These are phyloP conservation scores for Ajuga reptans DNA, from an alignment of 305 asterid species.

Conservation along the genomic window DNA sequence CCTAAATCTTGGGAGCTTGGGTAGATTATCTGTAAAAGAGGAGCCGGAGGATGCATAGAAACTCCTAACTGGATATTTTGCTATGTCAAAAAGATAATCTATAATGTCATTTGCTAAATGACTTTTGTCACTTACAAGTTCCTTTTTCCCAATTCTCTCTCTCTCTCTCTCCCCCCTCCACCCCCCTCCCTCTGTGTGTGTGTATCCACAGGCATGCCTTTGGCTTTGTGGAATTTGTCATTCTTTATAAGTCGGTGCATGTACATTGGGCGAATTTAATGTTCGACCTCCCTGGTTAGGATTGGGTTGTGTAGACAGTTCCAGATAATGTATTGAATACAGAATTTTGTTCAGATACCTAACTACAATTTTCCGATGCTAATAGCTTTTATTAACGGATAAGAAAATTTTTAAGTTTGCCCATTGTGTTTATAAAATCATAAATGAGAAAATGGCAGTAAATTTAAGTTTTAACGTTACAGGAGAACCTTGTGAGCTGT, in stretches of 20 bases:
- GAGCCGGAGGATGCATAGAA: neutral
- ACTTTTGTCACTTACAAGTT: neutral
- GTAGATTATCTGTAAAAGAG: neutral
- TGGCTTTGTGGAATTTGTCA: neutral
- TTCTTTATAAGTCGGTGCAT: neutral
- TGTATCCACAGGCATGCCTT: neutral
- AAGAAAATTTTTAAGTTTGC: neutral
- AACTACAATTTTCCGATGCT: neutral
- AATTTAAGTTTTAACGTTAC: constrained; percentile 27
- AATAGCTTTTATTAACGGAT: neutral
- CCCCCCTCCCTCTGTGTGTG: too few relatives aligned
- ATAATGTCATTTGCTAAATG: too few relatives aligned
- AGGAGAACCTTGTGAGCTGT: constrained; percentile 91
- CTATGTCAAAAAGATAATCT: too few relatives aligned
- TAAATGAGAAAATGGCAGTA: neutral
- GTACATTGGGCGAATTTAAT: neutral
- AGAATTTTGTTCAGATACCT: neutral
- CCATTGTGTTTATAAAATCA: neutral
- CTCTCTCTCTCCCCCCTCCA: too few relatives aligned
- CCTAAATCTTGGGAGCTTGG: neutral
- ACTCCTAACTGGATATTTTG: too few relatives aligned
- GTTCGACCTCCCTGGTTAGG: neutral
- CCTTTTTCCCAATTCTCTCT: neutral
- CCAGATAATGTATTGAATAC: neutral
- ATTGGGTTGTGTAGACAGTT: neutral